Percentiles rank a stretch among this genome's conserved stretches.
phyloP scores from a whole-genome alignment of 2,329 filamentous ascomycete species.

The Dactylonectria macrodidyma region DNA sequence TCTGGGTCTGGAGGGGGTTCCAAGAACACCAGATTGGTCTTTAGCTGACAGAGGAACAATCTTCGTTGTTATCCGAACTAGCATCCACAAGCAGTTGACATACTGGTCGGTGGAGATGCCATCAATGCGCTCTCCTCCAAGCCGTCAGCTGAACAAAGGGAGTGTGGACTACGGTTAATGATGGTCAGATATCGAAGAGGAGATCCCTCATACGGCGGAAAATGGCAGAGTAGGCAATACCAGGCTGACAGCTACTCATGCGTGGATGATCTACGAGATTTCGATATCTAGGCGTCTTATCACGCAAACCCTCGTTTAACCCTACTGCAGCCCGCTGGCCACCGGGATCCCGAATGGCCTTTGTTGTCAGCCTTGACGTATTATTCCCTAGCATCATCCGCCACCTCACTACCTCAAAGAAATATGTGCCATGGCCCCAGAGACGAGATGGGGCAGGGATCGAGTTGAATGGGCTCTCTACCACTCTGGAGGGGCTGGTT shows the following conservation, averaged over 20 bases:
- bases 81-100: neutral
- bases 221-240: neutral
- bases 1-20: too few relatives aligned
- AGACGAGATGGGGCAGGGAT: neutral
- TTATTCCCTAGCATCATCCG: neutral
- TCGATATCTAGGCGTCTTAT: neutral
- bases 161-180: neutral
- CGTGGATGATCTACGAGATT: neutral
- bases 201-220: neutral
- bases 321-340: neutral
- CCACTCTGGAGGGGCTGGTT: neutral
- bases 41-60: neutral
- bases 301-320: neutral
- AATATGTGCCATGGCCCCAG: too few relatives aligned
- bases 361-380: neutral
- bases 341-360: neutral
- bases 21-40: neutral
- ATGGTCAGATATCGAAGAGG: neutral
- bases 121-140: neutral
- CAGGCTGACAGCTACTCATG: neutral
- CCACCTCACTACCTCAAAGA: neutral
- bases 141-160: neutral
- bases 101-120: neutral
- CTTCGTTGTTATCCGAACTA: neutral
- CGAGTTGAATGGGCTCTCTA: neutral